Evolutionary conservation across 768 basidiomycete genomes (phyloP).

Genomic region (Dendrothele bispora): DNA sequence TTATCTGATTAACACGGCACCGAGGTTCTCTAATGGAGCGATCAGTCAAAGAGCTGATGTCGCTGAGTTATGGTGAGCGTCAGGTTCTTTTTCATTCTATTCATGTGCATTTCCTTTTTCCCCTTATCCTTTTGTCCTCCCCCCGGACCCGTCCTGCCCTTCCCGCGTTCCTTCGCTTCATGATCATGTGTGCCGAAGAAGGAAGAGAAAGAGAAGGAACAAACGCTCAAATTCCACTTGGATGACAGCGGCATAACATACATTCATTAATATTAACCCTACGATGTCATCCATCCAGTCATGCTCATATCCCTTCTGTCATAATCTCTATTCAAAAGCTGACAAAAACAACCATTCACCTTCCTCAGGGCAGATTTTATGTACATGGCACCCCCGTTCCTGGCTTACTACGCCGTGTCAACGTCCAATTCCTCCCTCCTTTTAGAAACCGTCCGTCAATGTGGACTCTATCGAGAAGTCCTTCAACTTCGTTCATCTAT

Average conservation of each 20-base stretch:
- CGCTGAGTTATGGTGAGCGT: conserved; percentile 42
- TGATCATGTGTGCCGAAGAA: not conserved
- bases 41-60: conserved; percentile 42
- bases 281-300: too few species aligned
- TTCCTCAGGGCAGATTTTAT: conserved; percentile 34
- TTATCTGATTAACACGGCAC: conserved; percentile 33
- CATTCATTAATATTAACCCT: too few species aligned
- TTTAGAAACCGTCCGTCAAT: conserved; percentile 46
- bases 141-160: too few species aligned
- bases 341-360: not conserved
- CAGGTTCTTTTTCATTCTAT: too few species aligned
- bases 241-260: too few species aligned
- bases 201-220: too few species aligned
- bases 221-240: too few species aligned
- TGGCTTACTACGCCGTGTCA: conserved; percentile 78
- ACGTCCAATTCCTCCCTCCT: conserved; percentile 33
- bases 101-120: too few species aligned
- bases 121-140: too few species aligned
- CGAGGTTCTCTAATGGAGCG: conserved; percentile 42
- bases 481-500: not conserved
- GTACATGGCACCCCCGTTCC: conserved; percentile 77
- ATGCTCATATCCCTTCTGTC: too few species aligned
- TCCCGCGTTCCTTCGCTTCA: not conserved
- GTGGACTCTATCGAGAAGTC: conserved; percentile 36
- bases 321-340: too few species aligned